A percentile compares a stretch with the other conserved stretches of the same genome.
These are phyloP conservation scores for Fusarium verticillioides DNA, from an alignment of 2,329 filamentous ascomycete genomes.

Conservation along the genomic window DNA sequence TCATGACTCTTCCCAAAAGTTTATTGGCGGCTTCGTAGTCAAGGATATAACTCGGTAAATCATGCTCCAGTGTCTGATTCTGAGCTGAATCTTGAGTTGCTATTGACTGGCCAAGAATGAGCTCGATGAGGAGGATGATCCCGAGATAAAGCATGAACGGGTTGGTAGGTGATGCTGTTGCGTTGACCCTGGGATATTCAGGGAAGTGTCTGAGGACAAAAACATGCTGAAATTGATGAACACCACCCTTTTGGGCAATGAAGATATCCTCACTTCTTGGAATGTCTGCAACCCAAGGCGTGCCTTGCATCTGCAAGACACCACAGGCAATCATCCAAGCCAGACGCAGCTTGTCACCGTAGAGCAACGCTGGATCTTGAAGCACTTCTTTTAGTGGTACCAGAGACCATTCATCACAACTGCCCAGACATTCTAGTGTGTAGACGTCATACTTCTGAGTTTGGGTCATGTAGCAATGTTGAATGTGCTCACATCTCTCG, in stretches of 20 bases:
- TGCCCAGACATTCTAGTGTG: neutral
- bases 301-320: neutral
- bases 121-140: neutral
- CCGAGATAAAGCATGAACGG: slow-evolving; percentile 1
- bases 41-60: neutral
- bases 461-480: fast-evolving
- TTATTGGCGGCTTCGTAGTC: neutral
- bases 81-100: fast-evolving
- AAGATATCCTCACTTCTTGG: neutral
- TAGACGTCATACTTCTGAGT: neutral
- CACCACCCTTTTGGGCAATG: neutral
- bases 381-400: neutral
- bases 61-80: fast-evolving
- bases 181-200: fast-evolving
- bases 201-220: slow-evolving; percentile 3
- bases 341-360: neutral
- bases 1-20: slow-evolving; percentile 3
- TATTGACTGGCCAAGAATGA: neutral
- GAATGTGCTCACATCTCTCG: neutral
- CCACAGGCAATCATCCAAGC: neutral
- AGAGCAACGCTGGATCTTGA: neutral
- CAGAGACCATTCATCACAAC: neutral
- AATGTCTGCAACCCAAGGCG: neutral
- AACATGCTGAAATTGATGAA: neutral
- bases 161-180: neutral